Evolutionary conservation across 495 filamentous ascomycete genomes (phyloP).

Genomic region (Hyaloscypha bicolor): DNA sequence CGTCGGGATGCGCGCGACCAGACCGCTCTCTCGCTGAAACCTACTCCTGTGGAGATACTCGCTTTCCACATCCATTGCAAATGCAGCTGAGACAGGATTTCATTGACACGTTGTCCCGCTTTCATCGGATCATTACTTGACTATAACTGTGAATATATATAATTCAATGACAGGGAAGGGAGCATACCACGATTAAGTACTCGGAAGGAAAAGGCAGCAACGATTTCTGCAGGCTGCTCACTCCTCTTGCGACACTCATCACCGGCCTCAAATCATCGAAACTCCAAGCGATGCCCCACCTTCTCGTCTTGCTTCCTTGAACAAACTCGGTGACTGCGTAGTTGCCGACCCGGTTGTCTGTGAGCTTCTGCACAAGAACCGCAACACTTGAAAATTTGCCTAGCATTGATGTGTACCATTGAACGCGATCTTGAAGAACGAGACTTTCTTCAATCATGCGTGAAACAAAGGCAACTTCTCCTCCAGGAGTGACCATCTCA

Average conservation of each 20-base stretch:
- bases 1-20: constrained; percentile 72
- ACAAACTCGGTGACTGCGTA: constrained; percentile 82
- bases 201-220: constrained; percentile 62
- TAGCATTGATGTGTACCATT: constrained; percentile 93
- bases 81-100: constrained; percentile 45
- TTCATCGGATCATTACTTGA: constrained; percentile 16
- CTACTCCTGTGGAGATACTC: constrained; percentile 47
- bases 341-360: constrained; percentile 64
- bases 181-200: constrained; percentile 48
- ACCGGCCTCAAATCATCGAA: constrained; percentile 69
- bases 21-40: constrained; percentile 63
- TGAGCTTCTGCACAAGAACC: constrained; percentile 61
- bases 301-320: constrained; percentile 75
- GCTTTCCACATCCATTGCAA: constrained; percentile 55
- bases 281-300: constrained; percentile 92
- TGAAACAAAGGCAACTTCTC: constrained; percentile 78
- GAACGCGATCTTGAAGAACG: constrained; percentile 56
- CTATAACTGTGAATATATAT: constrained; percentile 10
- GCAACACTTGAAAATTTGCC: constrained; percentile 78
- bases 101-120: constrained; percentile 40
- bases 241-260: constrained; percentile 59
- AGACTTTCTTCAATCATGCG: constrained; percentile 77
- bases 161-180: not conserved
- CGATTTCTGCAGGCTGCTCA: constrained; percentile 57
- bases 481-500: constrained; percentile 88